Evolutionary conservation across 768 basidiomycete species (phyloP).

Genomic region (Pleurotus pulmonarius): DNA sequence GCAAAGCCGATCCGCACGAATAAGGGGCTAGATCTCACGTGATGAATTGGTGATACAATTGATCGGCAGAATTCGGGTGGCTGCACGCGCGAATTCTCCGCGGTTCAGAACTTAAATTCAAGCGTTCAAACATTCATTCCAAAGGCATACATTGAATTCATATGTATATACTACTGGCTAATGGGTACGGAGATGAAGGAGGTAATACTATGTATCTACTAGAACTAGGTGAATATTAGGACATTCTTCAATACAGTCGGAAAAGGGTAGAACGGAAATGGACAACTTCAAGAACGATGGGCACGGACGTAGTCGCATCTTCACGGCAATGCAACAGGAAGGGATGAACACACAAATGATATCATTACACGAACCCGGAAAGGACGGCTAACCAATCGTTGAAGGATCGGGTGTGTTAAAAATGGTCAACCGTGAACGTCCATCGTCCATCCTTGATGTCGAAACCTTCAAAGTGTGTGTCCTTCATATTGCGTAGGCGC

Average conservation of each 20-base stretch:
- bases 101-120: neutral
- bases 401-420: conserved; percentile 39
- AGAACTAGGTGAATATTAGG: neutral
- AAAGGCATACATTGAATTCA: neutral
- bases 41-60: neutral
- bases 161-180: neutral
- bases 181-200: neutral
- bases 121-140: conserved; percentile 2
- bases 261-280: neutral
- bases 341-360: conserved; percentile 3
- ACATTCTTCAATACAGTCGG: neutral
- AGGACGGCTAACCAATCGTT: neutral
- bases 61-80: conserved; percentile 4
- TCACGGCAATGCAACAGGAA: neutral
- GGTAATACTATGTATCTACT: neutral
- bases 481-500: conserved; percentile 78
- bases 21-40: conserved; percentile 5
- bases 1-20: conserved; percentile 1
- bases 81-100: conserved; percentile 1
- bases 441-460: conserved; percentile 81
- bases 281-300: neutral
- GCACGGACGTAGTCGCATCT: neutral
- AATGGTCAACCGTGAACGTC: conserved; percentile 94
- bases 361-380: conserved; percentile 7
- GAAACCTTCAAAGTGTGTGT: conserved; percentile 81